phyloP scores from a whole-genome alignment of 1,284 basidiomycete genomes.

The Boletus putidus region DNA sequence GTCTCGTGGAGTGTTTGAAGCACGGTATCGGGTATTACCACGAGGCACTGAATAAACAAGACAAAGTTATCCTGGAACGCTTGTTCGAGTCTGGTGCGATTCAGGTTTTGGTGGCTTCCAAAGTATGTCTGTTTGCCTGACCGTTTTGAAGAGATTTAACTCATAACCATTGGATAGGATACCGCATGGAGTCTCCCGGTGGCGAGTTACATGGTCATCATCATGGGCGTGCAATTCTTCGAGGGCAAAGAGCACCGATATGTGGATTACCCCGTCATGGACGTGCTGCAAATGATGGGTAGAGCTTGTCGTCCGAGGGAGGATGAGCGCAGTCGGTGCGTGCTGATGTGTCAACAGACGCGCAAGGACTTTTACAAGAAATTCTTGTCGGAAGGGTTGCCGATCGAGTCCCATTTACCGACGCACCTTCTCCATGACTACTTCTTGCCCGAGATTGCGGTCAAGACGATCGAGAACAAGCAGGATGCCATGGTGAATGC shows the following conservation, averaged over 20 bases:
- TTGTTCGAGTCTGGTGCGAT: constrained; percentile 94
- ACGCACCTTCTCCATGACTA: constrained; percentile 91
- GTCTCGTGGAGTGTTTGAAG: constrained; percentile 79
- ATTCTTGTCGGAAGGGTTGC: constrained; percentile 95
- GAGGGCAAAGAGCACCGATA: constrained; percentile 98
- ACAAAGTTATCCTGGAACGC: constrained; percentile 92
- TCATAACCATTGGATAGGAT: constrained; percentile 53
- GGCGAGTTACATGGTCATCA: constrained; percentile 94
- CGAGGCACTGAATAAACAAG: constrained; percentile 88
- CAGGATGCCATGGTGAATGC: constrained; percentile 86
- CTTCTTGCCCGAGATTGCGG: constrained; percentile 97
- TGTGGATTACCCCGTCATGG: constrained; percentile 96
- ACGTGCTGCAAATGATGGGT: constrained; percentile 99
- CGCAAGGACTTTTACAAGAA: constrained; percentile 99
- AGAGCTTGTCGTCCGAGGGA: constrained; percentile 86
- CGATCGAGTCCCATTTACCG: constrained; percentile 92
- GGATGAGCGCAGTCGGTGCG: constrained; percentile 86
- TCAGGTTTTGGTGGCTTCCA: constrained; percentile 91
- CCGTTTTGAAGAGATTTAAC: neutral
- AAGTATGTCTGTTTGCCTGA: constrained; percentile 50
- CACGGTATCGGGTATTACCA: constrained; percentile 97
- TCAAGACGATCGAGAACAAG: constrained; percentile 98
- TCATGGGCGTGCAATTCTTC: constrained; percentile 97
- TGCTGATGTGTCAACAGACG: constrained; percentile 96
- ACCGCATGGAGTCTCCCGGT: constrained; percentile 95